A percentile compares a stretch with the other conserved stretches of the same genome.
Evolutionary conservation across 2,329 filamentous ascomycete genomes (phyloP).

Genomic region (Lecanosticta acicola): DNA sequence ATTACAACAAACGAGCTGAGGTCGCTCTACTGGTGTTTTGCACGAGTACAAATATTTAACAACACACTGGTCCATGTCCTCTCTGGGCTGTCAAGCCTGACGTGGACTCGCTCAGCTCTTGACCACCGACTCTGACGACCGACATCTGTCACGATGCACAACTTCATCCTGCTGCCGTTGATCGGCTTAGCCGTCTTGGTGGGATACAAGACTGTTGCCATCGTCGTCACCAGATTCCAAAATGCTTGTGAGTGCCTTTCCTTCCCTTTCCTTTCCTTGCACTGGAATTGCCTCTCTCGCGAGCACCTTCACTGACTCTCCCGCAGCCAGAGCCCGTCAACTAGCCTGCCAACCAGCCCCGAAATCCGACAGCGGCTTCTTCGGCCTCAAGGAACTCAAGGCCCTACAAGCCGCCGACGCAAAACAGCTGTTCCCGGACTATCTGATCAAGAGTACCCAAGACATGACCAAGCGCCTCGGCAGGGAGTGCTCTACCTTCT

Average conservation of each 20-base stretch:
- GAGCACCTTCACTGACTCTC: conserved; percentile 5
- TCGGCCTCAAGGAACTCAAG: conserved; percentile 27
- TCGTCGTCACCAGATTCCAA: conserved; percentile 13
- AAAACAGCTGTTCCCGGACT: conserved; percentile 26
- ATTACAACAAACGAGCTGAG: too few relatives aligned
- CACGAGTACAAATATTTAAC: too few relatives aligned
- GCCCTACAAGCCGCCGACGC: conserved; percentile 27
- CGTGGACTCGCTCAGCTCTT: too few relatives aligned
- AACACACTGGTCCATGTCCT: too few relatives aligned
- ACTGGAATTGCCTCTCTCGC: neutral
- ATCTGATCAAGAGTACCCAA: conserved; percentile 24
- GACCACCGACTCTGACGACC: too few relatives aligned
- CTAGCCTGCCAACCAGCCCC: conserved; percentile 25
- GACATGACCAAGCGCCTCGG: conserved; percentile 23
- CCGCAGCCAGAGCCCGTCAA: conserved; percentile 20
- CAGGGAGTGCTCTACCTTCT: conserved; percentile 27
- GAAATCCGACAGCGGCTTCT: conserved; percentile 21
- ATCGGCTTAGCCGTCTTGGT: conserved; percentile 20
- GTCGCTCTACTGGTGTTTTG: too few relatives aligned
- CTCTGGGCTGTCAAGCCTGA: too few relatives aligned
- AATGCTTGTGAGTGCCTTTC: conserved; percentile 16
- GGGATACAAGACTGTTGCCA: conserved; percentile 22
- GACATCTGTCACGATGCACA: conserved; percentile 17
- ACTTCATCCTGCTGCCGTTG: conserved; percentile 19
- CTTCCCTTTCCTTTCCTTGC: too few relatives aligned